Conservation (phyloP, 2,329 filamentous ascomycete species). For the Alternaria novae-zelandiae region DNA sequence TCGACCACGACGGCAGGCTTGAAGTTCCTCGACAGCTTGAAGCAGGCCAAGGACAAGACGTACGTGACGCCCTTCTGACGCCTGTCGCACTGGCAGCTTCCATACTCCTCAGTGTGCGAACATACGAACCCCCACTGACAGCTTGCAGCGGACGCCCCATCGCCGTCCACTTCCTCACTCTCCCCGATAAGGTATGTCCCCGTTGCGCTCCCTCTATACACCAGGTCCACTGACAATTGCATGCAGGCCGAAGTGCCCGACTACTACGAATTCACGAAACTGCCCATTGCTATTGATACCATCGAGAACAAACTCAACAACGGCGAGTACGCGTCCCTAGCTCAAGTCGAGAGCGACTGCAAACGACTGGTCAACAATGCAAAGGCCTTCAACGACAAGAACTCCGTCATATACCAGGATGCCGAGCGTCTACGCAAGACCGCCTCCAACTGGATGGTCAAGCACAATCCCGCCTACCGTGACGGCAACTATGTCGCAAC, state of each 20-base stretch:
- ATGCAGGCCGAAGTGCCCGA: slow-evolving; percentile 66
- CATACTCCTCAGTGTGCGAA: background rate
- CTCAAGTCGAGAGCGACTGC: slow-evolving; percentile 80
- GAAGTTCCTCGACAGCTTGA: slow-evolving; percentile 76
- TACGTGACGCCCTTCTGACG: slow-evolving; percentile 53
- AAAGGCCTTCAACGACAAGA: slow-evolving; percentile 80
- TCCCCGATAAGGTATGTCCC: slow-evolving; percentile 63
- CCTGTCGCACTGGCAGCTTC: slow-evolving; percentile 4
- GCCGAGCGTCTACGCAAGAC: slow-evolving; percentile 87
- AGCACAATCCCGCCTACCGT: slow-evolving; percentile 83
- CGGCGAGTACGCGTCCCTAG: slow-evolving; percentile 72
- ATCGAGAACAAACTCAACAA: slow-evolving; percentile 77
- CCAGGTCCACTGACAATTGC: slow-evolving; percentile 22
- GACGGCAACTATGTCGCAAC: slow-evolving; percentile 70
- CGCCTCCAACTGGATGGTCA: slow-evolving; percentile 85
- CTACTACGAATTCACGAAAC: slow-evolving; percentile 77
- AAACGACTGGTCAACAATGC: slow-evolving; percentile 89
- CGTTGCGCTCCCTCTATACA: slow-evolving; percentile 9
- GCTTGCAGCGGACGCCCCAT: slow-evolving; percentile 68
- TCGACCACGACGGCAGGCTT: slow-evolving; percentile 75
- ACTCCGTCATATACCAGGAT: slow-evolving; percentile 77
- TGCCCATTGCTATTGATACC: slow-evolving; percentile 79
- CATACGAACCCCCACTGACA: slow-evolving; percentile 25
- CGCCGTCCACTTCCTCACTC: slow-evolving; percentile 74
- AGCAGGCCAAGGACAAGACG: slow-evolving; percentile 81